phyloP scores from a whole-genome alignment of 352 stramenopile genomes.

The Phytophthora colocasiae region DNA sequence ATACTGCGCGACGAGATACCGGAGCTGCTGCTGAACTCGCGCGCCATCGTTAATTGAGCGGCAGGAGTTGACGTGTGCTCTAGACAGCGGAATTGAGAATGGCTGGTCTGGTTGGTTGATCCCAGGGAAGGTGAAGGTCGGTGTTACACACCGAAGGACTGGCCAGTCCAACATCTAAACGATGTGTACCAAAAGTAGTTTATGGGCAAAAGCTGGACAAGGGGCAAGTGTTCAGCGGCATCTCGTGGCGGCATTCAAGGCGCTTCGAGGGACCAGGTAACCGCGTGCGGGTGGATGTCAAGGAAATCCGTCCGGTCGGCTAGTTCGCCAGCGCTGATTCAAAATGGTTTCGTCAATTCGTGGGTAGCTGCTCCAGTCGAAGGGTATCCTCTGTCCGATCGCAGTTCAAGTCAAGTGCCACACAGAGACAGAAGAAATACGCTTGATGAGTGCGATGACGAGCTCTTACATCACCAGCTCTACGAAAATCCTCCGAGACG shows the following conservation, averaged over 20 bases:
- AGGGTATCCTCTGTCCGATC: constrained; percentile 7
- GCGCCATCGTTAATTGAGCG: constrained; percentile 6
- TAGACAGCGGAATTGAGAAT: constrained; percentile 28
- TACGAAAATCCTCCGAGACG: background rate
- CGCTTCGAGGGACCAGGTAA: constrained; percentile 1
- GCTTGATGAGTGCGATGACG: background rate
- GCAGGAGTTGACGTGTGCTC: constrained; percentile 9
- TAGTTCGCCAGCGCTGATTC: constrained; percentile 28
- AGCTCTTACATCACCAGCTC: constrained; percentile 28
- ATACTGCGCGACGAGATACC: constrained; percentile 33
- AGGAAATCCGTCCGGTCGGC: constrained; percentile 8
- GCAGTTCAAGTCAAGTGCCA: constrained; percentile 30
- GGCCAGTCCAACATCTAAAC: constrained; percentile 2
- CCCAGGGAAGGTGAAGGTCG: constrained; percentile 3
- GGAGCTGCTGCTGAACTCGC: constrained; percentile 22
- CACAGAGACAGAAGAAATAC: background rate
- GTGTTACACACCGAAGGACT: constrained; percentile 29
- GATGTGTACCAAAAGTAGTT: constrained; percentile 22
- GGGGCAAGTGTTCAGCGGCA: constrained; percentile 21
- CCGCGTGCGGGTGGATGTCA: background rate
- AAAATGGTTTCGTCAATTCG: constrained; percentile 31
- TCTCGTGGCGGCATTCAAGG: constrained; percentile 8
- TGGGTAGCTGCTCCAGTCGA: background rate
- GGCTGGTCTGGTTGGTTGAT: constrained; percentile 25
- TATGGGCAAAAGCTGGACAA: constrained; percentile 6